A percentile compares a stretch with the other conserved stretches of the same genome.
These are phyloP conservation scores for Puccinia novopanici DNA, from an alignment of 1,284 basidiomycete genomes.

Conservation along the genomic window DNA sequence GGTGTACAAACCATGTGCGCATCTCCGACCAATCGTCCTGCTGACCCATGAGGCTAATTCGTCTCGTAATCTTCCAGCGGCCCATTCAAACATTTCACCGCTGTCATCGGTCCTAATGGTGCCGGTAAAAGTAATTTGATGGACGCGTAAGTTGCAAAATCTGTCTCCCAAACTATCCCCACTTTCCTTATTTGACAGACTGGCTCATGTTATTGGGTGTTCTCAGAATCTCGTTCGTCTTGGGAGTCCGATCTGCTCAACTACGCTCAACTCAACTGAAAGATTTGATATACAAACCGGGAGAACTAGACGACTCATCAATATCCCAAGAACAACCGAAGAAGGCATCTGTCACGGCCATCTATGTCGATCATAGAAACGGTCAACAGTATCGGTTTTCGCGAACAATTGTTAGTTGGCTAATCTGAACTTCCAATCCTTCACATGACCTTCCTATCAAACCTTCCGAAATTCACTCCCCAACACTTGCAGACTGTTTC, in stretches of 20 bases:
- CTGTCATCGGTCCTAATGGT: slow-evolving; percentile 96
- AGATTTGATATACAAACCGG: slow-evolving; percentile 89
- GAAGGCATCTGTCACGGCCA: slow-evolving; percentile 58
- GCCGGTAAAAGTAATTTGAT: slow-evolving; percentile 98
- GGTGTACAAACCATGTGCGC: slow-evolving; percentile 22
- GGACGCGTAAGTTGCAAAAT: slow-evolving; percentile 69
- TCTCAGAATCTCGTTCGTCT: slow-evolving; percentile 82
- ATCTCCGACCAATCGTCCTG: neutral
- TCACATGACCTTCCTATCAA: neutral
- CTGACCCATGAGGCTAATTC: slow-evolving; percentile 7
- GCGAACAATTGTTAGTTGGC: slow-evolving; percentile 51
- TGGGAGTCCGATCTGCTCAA: slow-evolving; percentile 91
- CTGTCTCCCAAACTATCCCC: slow-evolving; percentile 9
- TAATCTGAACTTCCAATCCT: neutral
- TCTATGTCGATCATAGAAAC: slow-evolving; percentile 57
- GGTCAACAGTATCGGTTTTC: slow-evolving; percentile 58
- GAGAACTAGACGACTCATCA: slow-evolving; percentile 30
- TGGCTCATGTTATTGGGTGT: neutral
- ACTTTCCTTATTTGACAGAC: neutral
- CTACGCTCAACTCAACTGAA: slow-evolving; percentile 88
- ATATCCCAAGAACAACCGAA: slow-evolving; percentile 46
- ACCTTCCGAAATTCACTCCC: slow-evolving; percentile 11
- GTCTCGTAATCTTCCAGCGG: slow-evolving; percentile 60
- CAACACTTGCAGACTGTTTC: slow-evolving; percentile 61
- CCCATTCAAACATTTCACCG: slow-evolving; percentile 89